Evolutionary conservation across 2,329 filamentous ascomycete species (phyloP).

Genomic region (Xylaria sp.): DNA sequence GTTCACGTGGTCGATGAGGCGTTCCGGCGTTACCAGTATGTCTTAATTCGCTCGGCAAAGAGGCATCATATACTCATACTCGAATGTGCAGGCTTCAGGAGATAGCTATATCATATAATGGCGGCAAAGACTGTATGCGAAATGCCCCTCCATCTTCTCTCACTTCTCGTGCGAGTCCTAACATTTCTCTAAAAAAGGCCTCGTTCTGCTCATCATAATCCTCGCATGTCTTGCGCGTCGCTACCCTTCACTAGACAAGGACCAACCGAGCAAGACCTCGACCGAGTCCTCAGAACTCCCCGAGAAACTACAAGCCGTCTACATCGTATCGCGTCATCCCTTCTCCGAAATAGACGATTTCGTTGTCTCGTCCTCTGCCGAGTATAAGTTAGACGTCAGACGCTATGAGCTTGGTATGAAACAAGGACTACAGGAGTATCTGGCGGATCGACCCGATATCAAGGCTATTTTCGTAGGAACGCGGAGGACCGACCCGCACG

Average conservation of each 20-base stretch:
- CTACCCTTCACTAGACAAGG: constrained; percentile 26
- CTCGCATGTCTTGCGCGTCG: constrained; percentile 55
- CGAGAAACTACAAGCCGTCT: constrained; percentile 66
- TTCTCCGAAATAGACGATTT: constrained; percentile 85
- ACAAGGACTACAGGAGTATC: constrained; percentile 71
- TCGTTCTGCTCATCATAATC: constrained; percentile 84
- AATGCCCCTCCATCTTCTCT: background rate
- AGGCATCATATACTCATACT: background rate
- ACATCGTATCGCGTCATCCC: constrained; percentile 78
- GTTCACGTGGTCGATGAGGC: constrained; percentile 71
- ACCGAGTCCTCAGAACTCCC: constrained; percentile 33
- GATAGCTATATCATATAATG: constrained; percentile 90
- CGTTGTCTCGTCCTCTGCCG: constrained; percentile 57
- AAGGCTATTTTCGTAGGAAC: constrained; percentile 84
- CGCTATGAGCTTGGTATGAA: constrained; percentile 72
- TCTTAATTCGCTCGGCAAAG: constrained; percentile 13
- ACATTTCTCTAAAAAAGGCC: constrained; percentile 29
- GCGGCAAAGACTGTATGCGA: constrained; percentile 78
- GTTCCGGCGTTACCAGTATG: constrained; percentile 68
- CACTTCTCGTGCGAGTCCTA: background rate
- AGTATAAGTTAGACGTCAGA: constrained; percentile 70
- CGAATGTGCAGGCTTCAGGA: constrained; percentile 56
- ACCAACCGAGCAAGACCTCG: constrained; percentile 23
- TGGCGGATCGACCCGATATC: constrained; percentile 58
- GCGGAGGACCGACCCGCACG: constrained; percentile 86